Base-by-base conservation (phyloP, 305 asterid species). In the Ajuga reptans region DNA sequence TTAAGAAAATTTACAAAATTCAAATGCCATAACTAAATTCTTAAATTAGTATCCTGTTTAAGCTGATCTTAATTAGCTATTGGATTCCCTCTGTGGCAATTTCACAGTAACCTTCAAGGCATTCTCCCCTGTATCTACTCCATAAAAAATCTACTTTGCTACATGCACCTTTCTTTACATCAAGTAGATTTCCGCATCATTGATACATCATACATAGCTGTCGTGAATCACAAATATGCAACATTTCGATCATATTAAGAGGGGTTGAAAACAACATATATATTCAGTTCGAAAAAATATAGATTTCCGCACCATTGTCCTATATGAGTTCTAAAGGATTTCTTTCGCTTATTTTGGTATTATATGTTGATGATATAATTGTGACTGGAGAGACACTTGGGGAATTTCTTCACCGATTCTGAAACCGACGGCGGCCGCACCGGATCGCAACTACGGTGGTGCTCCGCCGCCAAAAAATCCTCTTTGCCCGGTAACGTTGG, bases 21-120 rank as follows among this genome's bases (percentile, higher is more conserved):
- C 34, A 39, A 57, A 68, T 14, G 78, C 43, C 51, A 34, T 21
- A 18, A 45, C 52, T 21, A 46, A 11, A 59, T 36, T 49, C 37
- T 14, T 9, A 14, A 5, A 36, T 75, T 5, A 27, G 17, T 11
- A 43, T 43, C 6, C 29, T 24, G 39, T 8, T 11, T 15, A 52
- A 58, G 55, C 53, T 47, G 24, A 59, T 55, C 72, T 74, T 77
- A 90, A n/a, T n/a, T n/a, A n/a, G 93, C 87, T 86, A 76, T 81
- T 89, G 92, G 78, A 74, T 70, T 71, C 88, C 90, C 72, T 89
- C 95, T 9, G 90, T 75, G 51, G 97, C 96, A 70, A 14, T 58
- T 58, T 11, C 33, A 37, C 65, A 58, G 49, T 58, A 15, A 37
- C 42, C 42, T 36, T 0, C 42, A 36, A 36, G 6, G 42, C 42